phyloP scores from a whole-genome alignment of 768 basidiomycete species.

The Saitozyma podzolica region DNA sequence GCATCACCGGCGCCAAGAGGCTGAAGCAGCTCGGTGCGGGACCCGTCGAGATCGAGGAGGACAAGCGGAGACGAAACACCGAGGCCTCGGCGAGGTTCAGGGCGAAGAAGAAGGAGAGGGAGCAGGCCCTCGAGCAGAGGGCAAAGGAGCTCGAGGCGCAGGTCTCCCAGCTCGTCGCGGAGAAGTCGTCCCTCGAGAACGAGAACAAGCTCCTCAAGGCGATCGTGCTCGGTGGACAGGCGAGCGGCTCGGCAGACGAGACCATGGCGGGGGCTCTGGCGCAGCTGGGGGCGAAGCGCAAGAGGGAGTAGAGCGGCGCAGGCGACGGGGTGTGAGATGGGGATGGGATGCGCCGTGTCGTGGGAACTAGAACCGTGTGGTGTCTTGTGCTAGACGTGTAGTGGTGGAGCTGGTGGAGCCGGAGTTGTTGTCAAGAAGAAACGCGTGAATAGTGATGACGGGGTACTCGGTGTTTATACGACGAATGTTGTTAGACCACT shows the following conservation, averaged over 20 bases:
- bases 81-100: conserved; percentile 51
- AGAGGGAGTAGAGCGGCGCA: background rate
- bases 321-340: no score
- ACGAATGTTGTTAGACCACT: no score
- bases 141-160: conserved; percentile 44
- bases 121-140: conserved; percentile 45
- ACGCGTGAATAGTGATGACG: no score
- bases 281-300: background rate
- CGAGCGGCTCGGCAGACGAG: background rate
- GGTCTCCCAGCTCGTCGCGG: conserved; percentile 30
- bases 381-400: no score
- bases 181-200: conserved; percentile 41
- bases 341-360: no score
- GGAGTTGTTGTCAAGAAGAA: no score
- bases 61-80: conserved; percentile 51
- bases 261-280: background rate
- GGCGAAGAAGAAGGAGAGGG: conserved; percentile 53
- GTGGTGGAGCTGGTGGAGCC: no score
- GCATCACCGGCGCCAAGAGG: conserved; percentile 35
- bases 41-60: conserved; percentile 42
- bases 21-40: conserved; percentile 41
- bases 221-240: conserved; percentile 28
- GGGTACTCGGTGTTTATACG: no score
- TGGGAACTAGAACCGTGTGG: no score
- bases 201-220: conserved; percentile 44